Percentiles rank a stretch among this genome's conserved stretches.
phyloP scores from a whole-genome alignment of 2,329 filamentous ascomycete genomes.

The Talaromyces sp. region DNA sequence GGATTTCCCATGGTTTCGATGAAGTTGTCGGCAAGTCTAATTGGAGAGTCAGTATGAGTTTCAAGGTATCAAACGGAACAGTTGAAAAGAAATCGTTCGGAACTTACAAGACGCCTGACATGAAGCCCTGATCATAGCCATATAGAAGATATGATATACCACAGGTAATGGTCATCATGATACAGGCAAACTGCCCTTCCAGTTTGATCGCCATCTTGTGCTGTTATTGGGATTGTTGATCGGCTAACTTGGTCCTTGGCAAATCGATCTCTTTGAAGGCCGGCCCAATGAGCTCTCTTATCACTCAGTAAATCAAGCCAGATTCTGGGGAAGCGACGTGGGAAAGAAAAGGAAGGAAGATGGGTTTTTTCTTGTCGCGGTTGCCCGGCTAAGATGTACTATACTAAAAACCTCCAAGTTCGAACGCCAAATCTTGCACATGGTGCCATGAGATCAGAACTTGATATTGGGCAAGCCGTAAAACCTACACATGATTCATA shows the following conservation, averaged over 20 bases:
- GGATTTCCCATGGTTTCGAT: constrained; percentile 20
- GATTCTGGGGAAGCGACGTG: background rate
- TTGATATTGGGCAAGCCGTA: background rate
- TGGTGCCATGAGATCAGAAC: background rate
- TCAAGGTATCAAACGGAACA: too few species aligned
- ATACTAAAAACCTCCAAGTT: background rate
- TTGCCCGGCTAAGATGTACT: background rate
- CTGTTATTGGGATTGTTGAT: background rate
- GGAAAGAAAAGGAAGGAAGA: background rate
- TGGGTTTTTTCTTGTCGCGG: background rate
- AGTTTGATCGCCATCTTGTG: constrained; percentile 1
- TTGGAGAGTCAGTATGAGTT: too few species aligned
- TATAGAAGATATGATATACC: constrained; percentile 12
- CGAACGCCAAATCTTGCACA: background rate
- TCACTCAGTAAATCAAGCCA: background rate
- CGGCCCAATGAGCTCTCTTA: background rate
- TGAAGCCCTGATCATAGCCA: constrained; percentile 13
- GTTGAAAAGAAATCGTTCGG: too few species aligned
- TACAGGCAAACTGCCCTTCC: constrained; percentile 3
- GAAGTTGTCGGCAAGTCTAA: constrained; percentile 19
- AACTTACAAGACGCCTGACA: constrained; percentile 23
- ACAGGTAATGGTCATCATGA: constrained; percentile 8
- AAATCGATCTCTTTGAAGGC: background rate
- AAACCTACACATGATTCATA: background rate
- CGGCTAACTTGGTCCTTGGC: background rate